Conservation (phyloP, 1,284 basidiomycete species). For the Cryptococcus floricola region DNA sequence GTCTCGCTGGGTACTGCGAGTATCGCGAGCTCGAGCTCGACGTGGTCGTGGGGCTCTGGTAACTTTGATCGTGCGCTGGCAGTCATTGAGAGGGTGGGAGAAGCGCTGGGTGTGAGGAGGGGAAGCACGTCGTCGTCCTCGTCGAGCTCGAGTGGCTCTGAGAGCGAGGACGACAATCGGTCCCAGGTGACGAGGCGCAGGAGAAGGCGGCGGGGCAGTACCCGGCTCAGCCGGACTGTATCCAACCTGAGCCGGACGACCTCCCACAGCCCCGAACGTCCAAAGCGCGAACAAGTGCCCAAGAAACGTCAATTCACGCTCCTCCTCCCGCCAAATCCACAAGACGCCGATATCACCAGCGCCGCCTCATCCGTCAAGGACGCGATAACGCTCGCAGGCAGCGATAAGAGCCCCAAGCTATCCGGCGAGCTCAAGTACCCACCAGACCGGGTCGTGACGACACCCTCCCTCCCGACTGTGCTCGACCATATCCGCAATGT, state of each 20-base stretch:
- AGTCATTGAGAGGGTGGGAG: slow-evolving; percentile 42
- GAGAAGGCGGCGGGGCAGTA: slow-evolving; percentile 7
- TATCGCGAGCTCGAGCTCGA: slow-evolving; percentile 25
- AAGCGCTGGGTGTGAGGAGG: slow-evolving; percentile 39
- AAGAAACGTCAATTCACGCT: slow-evolving; percentile 59
- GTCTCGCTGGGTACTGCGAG: slow-evolving; percentile 24
- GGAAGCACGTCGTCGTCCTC: slow-evolving; percentile 22
- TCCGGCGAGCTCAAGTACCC: slow-evolving; percentile 7
- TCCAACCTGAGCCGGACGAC: slow-evolving; percentile 15
- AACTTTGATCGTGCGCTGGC: slow-evolving; percentile 38
- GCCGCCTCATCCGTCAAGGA: slow-evolving; percentile 8
- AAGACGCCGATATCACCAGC: slow-evolving; percentile 11
- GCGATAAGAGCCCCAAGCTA: slow-evolving; percentile 4
- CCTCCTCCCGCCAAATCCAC: slow-evolving; percentile 30
- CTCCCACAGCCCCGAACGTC: slow-evolving; percentile 22
- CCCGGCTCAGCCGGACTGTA: slow-evolving; percentile 18
- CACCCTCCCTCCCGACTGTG: slow-evolving; percentile 59
- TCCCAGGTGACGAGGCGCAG: slow-evolving; percentile 12
- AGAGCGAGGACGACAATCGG: slow-evolving; percentile 4
- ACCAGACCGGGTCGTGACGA: slow-evolving; percentile 53
- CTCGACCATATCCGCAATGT: slow-evolving; percentile 58
- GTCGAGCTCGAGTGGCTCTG: slow-evolving; percentile 9
- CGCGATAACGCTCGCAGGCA: slow-evolving; percentile 2
- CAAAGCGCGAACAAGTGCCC: slow-evolving; percentile 36
- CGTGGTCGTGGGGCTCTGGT: slow-evolving; percentile 37